A percentile compares a stretch with the other conserved stretches of the same genome.
phyloP scores from a whole-genome alignment of 2,329 filamentous ascomycete species.

The Karstenula rhodostoma region DNA sequence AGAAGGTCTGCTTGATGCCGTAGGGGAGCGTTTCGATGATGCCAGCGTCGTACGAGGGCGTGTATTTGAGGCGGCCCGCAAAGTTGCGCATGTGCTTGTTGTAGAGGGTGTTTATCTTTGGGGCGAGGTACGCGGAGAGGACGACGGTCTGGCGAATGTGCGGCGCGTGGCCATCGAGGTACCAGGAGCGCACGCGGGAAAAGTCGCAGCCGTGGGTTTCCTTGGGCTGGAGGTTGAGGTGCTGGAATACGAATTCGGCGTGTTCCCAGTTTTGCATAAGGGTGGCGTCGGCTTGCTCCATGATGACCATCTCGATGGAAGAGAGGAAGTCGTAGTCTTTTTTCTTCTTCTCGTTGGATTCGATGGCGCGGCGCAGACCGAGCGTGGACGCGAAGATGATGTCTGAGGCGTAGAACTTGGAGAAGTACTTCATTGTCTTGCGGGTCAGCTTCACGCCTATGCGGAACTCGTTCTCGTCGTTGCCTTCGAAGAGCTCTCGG shows the following conservation, averaged over 20 bases:
- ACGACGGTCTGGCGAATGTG: conserved; percentile 87
- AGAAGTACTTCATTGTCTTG: conserved; percentile 93
- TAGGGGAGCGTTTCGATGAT: conserved; percentile 74
- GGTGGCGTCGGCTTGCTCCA: conserved; percentile 92
- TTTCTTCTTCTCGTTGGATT: conserved; percentile 70
- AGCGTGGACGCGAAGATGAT: conserved; percentile 92
- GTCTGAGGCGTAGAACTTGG: conserved; percentile 95
- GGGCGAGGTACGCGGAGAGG: conserved; percentile 82
- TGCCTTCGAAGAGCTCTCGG: conserved; percentile 86
- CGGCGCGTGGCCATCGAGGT: conserved; percentile 84
- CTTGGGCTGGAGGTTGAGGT: conserved; percentile 89
- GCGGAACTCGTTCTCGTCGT: conserved; percentile 97
- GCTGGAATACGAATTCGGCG: conserved; percentile 87
- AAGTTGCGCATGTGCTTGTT: conserved; percentile 80
- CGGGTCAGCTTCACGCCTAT: conserved; percentile 96
- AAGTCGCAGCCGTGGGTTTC: conserved; percentile 94
- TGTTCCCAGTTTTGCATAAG: conserved; percentile 99
- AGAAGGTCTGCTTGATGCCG: conserved; percentile 85
- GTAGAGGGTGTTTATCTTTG: conserved; percentile 83
- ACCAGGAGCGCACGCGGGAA: conserved; percentile 87
- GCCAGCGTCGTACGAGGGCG: conserved; percentile 70
- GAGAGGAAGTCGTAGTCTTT: conserved; percentile 92
- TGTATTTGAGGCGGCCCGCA: conserved; percentile 79
- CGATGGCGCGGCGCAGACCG: conserved; percentile 88
- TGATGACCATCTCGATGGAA: conserved; percentile 87